These are phyloP conservation scores for Agaricales sp. DNA, from an alignment of 1,284 basidiomycete species.

Conservation along the genomic window DNA sequence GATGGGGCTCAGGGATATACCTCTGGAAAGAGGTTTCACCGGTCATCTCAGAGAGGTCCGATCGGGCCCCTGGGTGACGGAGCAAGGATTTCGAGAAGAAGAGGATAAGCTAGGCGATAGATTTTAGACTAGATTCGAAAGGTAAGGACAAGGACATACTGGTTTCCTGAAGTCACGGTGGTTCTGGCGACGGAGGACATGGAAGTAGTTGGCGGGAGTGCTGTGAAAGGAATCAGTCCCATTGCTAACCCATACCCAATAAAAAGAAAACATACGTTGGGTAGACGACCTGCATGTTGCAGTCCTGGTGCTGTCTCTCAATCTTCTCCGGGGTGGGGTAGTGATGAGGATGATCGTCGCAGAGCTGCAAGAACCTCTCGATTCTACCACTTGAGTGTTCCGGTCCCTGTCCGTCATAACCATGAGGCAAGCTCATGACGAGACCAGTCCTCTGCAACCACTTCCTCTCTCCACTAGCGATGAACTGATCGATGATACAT, in stretches of 20 bases:
- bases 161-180: conserved; percentile 97
- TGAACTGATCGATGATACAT: conserved; percentile 98
- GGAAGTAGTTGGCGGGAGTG: conserved; percentile 92
- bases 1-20: conserved; percentile 82
- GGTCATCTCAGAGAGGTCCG: conserved; percentile 79
- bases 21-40: conserved; percentile 89
- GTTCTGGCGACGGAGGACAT: conserved; percentile 90
- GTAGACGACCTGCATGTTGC: conserved; percentile 99
- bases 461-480: conserved; percentile 95
- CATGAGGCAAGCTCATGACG: conserved; percentile 90
- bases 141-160: conserved; percentile 25
- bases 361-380: conserved; percentile 96
- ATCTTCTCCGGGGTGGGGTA: conserved; percentile 88
- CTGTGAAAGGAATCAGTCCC: conserved; percentile 24
- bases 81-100: conserved; percentile 97
- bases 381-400: conserved; percentile 96
- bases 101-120: conserved; percentile 55
- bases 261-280: conserved; percentile 55
- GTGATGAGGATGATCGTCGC: conserved; percentile 92
- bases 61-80: conserved; percentile 88
- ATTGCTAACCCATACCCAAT: conserved; percentile 8
- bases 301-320: conserved; percentile 95
- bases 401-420: conserved; percentile 98
- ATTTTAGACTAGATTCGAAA: neutral
- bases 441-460: conserved; percentile 96